Conservation (phyloP, 2,329 filamentous ascomycete species). For the Phialophora verrucosa region DNA sequence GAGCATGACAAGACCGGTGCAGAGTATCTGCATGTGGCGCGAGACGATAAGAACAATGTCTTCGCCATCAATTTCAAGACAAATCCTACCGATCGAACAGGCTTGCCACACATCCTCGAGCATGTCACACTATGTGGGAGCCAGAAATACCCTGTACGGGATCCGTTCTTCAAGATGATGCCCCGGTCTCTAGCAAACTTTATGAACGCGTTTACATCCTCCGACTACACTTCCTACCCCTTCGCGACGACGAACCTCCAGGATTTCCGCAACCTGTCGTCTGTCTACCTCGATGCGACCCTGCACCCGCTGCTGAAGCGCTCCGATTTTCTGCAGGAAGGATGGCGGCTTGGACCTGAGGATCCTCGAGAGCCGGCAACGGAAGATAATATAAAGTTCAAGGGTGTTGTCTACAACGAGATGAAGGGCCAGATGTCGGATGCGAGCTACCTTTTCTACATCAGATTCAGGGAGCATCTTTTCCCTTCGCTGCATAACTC, state of each 20-base stretch:
- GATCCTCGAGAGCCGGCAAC: conserved; percentile 66
- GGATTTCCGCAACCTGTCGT: conserved; percentile 95
- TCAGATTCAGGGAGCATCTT: conserved; percentile 91
- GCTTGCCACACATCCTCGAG: conserved; percentile 94
- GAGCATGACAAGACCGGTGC: conserved; percentile 95
- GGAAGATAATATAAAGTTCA: conserved; percentile 71
- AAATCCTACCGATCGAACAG: conserved; percentile 94
- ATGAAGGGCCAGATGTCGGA: conserved; percentile 99
- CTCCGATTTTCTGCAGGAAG: conserved; percentile 93
- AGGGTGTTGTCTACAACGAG: conserved; percentile 98
- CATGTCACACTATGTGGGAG: conserved; percentile 97
- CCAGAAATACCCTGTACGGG: conserved; percentile 95
- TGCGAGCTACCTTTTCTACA: conserved; percentile 93
- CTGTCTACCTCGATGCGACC: conserved; percentile 94
- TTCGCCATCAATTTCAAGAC: conserved; percentile 99
- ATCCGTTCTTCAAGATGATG: conserved; percentile 99
- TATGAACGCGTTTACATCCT: conserved; percentile 98
- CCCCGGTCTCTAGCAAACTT: conserved; percentile 98
- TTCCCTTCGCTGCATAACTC: conserved; percentile 96
- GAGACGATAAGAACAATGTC: conserved; percentile 98
- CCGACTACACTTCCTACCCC: conserved; percentile 95
- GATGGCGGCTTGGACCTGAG: conserved; percentile 93
- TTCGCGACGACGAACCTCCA: conserved; percentile 96
- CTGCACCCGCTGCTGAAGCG: conserved; percentile 86
- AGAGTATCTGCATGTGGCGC: conserved; percentile 91